phyloP scores from a whole-genome alignment of 768 basidiomycete genomes.

The Agaricus blazei region DNA sequence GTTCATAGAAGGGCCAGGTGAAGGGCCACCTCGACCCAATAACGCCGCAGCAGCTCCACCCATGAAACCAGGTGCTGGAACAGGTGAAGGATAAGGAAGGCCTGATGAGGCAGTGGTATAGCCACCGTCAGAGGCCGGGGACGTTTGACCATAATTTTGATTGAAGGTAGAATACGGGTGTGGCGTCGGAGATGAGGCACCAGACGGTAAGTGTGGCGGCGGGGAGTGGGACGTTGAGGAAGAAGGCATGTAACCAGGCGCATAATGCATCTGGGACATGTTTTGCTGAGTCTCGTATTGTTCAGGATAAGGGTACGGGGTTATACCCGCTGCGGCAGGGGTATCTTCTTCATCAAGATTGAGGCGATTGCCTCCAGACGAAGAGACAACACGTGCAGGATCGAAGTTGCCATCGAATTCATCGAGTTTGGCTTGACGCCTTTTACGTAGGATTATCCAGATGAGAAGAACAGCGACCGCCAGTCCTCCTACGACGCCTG shows the following conservation, averaged over 20 bases:
- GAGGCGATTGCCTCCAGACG: neutral
- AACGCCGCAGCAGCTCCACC: neutral
- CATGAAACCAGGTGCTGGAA: neutral
- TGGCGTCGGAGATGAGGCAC: neutral
- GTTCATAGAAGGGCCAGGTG: conserved; percentile 1
- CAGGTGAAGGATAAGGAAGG: neutral
- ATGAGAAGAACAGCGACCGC: conserved; percentile 17
- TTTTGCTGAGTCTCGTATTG: neutral
- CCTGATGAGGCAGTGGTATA: neutral
- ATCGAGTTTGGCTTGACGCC: conserved; percentile 13
- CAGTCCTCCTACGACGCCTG: conserved; percentile 25
- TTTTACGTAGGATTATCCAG: conserved; percentile 23
- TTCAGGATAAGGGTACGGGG: neutral
- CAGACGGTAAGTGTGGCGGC: too few species aligned
- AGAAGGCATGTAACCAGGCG: neutral
- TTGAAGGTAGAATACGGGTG: neutral
- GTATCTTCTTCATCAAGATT: conserved; percentile 1
- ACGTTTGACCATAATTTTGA: neutral
- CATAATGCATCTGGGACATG: neutral
- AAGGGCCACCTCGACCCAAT: neutral
- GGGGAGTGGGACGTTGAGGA: neutral
- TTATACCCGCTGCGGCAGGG: neutral
- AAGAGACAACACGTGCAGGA: conserved; percentile 20
- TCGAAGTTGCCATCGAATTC: conserved; percentile 39
- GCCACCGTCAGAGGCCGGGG: neutral